phyloP scores from a whole-genome alignment of 73 alveolate species.

The Paramecium octaurelia region DNA sequence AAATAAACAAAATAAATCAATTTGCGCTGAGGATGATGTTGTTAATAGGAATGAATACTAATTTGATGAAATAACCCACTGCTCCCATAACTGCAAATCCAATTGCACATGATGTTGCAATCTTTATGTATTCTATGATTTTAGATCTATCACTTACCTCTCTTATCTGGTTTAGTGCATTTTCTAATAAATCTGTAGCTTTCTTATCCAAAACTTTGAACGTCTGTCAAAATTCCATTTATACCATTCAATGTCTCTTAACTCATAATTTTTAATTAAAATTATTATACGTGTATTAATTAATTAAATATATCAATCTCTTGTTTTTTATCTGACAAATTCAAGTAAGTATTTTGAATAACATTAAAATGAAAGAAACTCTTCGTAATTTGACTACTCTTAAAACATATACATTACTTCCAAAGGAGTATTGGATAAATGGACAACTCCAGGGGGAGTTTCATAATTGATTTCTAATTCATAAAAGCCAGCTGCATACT shows the following conservation, averaged over 20 bases:
- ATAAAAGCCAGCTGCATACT: slow-evolving; percentile 18
- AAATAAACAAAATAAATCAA: background rate
- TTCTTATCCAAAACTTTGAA: slow-evolving; percentile 73
- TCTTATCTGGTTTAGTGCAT: slow-evolving; percentile 85
- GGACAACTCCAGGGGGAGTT: slow-evolving; percentile 50
- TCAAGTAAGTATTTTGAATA: background rate
- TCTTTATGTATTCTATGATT: slow-evolving; percentile 76
- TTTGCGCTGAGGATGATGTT: slow-evolving; percentile 73
- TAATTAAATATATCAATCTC: background rate
- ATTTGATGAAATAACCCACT: slow-evolving; percentile 83
- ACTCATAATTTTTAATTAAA: slow-evolving; percentile 26
- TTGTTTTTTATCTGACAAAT: background rate
- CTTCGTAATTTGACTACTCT: slow-evolving; percentile 43
- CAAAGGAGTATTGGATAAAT: background rate
- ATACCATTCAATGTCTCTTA: slow-evolving; percentile 49
- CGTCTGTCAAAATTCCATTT: slow-evolving; percentile 40
- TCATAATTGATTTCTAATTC: slow-evolving; percentile 49
- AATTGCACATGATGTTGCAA: slow-evolving; percentile 80
- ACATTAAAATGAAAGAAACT: slow-evolving; percentile 48
- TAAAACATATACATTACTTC: slow-evolving; percentile 9
- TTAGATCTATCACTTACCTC: slow-evolving; percentile 63
- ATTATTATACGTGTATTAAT: slow-evolving; percentile 14
- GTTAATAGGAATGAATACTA: slow-evolving; percentile 88
- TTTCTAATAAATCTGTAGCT: slow-evolving; percentile 72
- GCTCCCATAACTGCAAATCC: slow-evolving; percentile 88